A percentile compares a stretch with the other conserved stretches of the same genome.
These are phyloP conservation scores for Nannizzia gypsea DNA, from an alignment of 2,329 filamentous ascomycete species.

Conservation along the genomic window DNA sequence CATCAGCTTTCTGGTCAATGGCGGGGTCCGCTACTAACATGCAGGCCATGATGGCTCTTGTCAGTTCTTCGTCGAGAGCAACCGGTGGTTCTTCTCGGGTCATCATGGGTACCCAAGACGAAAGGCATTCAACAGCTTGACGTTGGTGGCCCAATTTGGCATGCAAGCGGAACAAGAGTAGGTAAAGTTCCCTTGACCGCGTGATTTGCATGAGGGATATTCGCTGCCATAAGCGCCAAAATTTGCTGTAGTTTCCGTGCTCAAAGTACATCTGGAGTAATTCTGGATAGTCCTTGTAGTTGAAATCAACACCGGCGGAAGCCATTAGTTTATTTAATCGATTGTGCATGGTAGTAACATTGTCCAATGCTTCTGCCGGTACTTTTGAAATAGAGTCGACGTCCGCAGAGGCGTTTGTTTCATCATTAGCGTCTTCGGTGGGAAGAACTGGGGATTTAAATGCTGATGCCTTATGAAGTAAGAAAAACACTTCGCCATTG, in stretches of 20 bases:
- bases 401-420: constrained; percentile 27
- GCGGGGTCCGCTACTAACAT: constrained; percentile 44
- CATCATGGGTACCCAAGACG: constrained; percentile 51
- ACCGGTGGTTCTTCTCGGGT: constrained; percentile 43
- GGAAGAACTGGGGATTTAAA: constrained; percentile 37
- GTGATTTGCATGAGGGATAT: constrained; percentile 39
- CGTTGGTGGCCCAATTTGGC: constrained; percentile 34
- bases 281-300: constrained; percentile 19
- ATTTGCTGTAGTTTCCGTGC: constrained; percentile 42
- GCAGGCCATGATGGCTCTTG: constrained; percentile 42
- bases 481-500: constrained; percentile 38
- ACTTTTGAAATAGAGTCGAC: constrained; percentile 8
- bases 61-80: constrained; percentile 34
- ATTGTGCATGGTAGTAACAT: constrained; percentile 14
- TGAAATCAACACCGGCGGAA: constrained; percentile 21
- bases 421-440: constrained; percentile 12
- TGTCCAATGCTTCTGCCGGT: constrained; percentile 8
- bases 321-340: constrained; percentile 23
- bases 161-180: constrained; percentile 41
- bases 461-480: constrained; percentile 28
- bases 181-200: constrained; percentile 46
- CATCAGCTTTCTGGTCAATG: constrained; percentile 28
- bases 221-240: constrained; percentile 51
- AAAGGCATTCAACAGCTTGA: constrained; percentile 38
- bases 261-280: constrained; percentile 27